Evolutionary conservation across 371 early-diverging fungal species (phyloP), one percentile per base, ranked within the genome.

Genomic region (Funneliformis caledonium): DNA sequence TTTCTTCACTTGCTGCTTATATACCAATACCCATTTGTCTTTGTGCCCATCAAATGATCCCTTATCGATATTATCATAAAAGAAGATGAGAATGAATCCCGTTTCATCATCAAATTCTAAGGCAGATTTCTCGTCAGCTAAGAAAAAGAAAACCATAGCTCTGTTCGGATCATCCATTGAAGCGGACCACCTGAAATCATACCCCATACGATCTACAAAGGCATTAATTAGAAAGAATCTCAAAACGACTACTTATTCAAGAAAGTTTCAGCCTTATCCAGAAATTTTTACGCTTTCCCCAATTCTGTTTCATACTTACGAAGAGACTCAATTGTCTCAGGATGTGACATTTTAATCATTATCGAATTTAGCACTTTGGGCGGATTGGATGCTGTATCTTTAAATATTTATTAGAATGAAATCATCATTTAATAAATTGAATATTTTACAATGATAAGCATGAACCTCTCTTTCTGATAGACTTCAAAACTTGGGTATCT

Each of bases 321-420:
- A 77, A 77, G 65, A 11, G 77, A 64, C 45, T 76, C 76, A 61
- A 65, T 11, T 16, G 65, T 77, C 43, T 77, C 77, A 72, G 50
- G 4, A 22, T 76, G 19, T 16, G 62, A 62, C 0, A 31, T 62
- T 62, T 62, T 26, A 26, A 26, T 62, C 62, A 12, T 26, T 5
- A 1, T 22, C 4, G 6, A 14, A 22, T n/a, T 61, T n/a, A 62
- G 1, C 26, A 6, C 31, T 1, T 62, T 5, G 3, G 62, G 5
- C 43, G 43, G 42, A 3, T 19, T 68, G 43, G 68, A 68, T 37
- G 68, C 43, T 68, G 68, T 68, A 68, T 65, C 37, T 37, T 72
- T 72, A 72, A 72, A 22, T 72, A n/a, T 72, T 72, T 72, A 72
- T 72, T 72, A 72, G 72, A 72, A 72, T 72, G 43, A 72, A 72